A percentile compares a stretch with the other conserved stretches of the same genome.
Evolutionary conservation across 495 filamentous ascomycete species (phyloP).

Genomic region (Daldinia vernicosa): DNA sequence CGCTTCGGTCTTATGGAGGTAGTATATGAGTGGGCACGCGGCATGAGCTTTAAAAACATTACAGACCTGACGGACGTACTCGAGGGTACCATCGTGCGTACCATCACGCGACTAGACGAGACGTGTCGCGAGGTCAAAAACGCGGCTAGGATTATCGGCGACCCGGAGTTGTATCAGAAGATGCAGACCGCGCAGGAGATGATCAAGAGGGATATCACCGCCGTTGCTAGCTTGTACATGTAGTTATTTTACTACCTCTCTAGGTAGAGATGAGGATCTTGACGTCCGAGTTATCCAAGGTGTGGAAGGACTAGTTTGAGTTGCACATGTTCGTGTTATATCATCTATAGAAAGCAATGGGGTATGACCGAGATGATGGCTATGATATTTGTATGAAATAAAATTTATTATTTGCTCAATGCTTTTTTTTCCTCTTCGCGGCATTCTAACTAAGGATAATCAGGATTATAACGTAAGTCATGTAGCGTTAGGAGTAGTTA

Average conservation of each 20-base stretch:
- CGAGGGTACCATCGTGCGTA: slow-evolving; percentile 94
- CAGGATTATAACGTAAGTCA: background rate
- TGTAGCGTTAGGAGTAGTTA: background rate
- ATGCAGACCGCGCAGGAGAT: slow-evolving; percentile 96
- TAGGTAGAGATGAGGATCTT: background rate
- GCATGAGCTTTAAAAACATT: slow-evolving; percentile 98
- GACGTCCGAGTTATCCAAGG: background rate
- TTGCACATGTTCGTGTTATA: background rate
- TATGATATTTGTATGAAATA: background rate
- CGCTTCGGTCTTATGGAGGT: slow-evolving; percentile 96
- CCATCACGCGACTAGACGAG: slow-evolving; percentile 92
- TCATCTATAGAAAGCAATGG: background rate
- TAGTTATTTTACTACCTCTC: slow-evolving; percentile 34
- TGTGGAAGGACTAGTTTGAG: background rate
- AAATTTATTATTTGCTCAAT: background rate
- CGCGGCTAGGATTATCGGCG: slow-evolving; percentile 94
- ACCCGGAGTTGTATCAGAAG: slow-evolving; percentile 90
- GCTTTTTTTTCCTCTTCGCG: background rate
- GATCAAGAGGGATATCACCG: slow-evolving; percentile 95
- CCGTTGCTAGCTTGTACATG: slow-evolving; percentile 88
- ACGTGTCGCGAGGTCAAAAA: slow-evolving; percentile 98
- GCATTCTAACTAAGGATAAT: no score
- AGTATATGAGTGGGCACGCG: slow-evolving; percentile 97
- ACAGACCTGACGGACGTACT: slow-evolving; percentile 96
- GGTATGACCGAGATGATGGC: background rate